phyloP scores from a whole-genome alignment of 495 filamentous ascomycete genomes.

The Aspergillus asperescens region DNA sequence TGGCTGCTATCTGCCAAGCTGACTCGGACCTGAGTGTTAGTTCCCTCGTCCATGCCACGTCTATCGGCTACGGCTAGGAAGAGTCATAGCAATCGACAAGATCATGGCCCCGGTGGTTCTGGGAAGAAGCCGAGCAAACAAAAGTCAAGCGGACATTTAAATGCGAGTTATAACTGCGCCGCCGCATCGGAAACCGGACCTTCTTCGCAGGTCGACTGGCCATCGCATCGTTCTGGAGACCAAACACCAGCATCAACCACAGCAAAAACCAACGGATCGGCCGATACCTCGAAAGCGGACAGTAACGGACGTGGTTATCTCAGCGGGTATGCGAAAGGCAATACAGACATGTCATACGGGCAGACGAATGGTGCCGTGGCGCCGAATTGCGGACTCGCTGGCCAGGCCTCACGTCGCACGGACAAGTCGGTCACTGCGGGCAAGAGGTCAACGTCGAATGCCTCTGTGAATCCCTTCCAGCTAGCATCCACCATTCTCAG shows the following conservation, averaged over 20 bases:
- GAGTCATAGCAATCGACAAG: conserved; percentile 68
- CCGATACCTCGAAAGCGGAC: conserved; percentile 33
- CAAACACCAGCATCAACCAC: conserved; percentile 39
- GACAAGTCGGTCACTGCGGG: conserved; percentile 37
- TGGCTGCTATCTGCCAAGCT: conserved; percentile 49
- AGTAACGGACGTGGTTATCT: conserved; percentile 33
- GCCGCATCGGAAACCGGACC: conserved; percentile 35
- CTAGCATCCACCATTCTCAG: conserved; percentile 79
- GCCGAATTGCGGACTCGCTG: conserved; percentile 33
- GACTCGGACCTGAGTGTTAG: conserved; percentile 48
- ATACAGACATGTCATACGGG: conserved; percentile 38
- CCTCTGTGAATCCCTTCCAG: conserved; percentile 60
- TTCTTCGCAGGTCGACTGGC: conserved; percentile 42
- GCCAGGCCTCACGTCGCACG: conserved; percentile 31
- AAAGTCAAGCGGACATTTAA: conserved; percentile 58
- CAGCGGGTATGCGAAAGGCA: conserved; percentile 38
- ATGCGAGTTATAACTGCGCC: conserved; percentile 50
- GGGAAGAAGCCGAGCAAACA: conserved; percentile 74
- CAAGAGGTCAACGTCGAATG: conserved; percentile 58
- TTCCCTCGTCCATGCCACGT: conserved; percentile 64
- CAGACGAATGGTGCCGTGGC: conserved; percentile 33
- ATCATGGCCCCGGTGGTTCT: conserved; percentile 80
- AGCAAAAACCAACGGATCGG: conserved; percentile 24
- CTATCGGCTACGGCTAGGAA: conserved; percentile 60
- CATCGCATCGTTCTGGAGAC: conserved; percentile 40